Base-by-base conservation (phyloP, 2,329 filamentous ascomycete species). In the Alternaria sp. region DNA sequence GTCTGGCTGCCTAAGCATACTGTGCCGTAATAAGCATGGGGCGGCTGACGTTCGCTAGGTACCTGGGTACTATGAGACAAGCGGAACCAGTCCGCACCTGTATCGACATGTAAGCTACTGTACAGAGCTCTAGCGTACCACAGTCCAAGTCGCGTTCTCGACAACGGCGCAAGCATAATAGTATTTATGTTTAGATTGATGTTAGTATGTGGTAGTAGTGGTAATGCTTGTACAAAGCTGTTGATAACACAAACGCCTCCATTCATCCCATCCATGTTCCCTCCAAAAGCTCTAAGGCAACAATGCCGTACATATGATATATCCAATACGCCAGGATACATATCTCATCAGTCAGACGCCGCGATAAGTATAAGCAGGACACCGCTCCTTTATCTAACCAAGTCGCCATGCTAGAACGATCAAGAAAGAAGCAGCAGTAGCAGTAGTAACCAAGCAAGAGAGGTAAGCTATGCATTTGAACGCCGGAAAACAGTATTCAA, bases 361-460 rank as follows among this genome's bases (percentile, higher is more conserved):
- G 15, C 15, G 13, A 25, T 25, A 25, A 25, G 25, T 51, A 19
- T 51, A 60, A 55, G 30, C 50, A 60, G 3, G 8, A 49, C 43
- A 54, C 57, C 23, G 19, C 50, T 47, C 50, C 40, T 60, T 59
- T 60, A 44, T 60, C 57, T 60, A 60, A 47, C 57, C 57, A 55
- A 32, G 26, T 60, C 57, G 57, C 57, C 52, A 60, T 55, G 57
- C 57, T 44, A 49, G 36, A 55, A 60, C 25, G 30, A 44, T 15
- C 52, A 54, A 54, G 43, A 21, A 25, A 47, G 25, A 28, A 46
- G 32, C 11, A 19, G 40, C 2, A 46, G 25, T 21, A 19, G 40
- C 2, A 46, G 25, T 21, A 49, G 30, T 26, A n/a, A 6, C 43
- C 30, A 53, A 12, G 40, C 40, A 32, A 40, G 8, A 40, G n/a